phyloP scores from a whole-genome alignment of 1,284 basidiomycete genomes.

The Marasmius tenuissimus region DNA sequence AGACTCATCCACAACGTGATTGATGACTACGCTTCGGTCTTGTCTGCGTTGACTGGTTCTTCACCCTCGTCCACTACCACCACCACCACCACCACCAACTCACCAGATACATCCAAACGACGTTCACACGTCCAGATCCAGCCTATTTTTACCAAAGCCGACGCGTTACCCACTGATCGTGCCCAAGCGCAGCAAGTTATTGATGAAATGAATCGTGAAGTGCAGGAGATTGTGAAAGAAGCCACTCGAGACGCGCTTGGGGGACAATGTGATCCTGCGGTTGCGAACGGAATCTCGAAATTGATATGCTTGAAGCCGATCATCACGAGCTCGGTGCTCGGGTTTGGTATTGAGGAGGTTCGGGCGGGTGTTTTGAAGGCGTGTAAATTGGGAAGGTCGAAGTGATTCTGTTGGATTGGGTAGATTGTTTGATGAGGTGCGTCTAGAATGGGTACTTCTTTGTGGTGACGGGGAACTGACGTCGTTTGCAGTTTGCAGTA shows the following conservation, averaged over 20 bases:
- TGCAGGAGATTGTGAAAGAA: background rate
- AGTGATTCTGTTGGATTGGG: background rate
- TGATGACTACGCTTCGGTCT: background rate
- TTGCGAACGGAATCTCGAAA: slow-evolving; percentile 27
- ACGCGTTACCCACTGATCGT: slow-evolving; percentile 39
- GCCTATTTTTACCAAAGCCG: slow-evolving; percentile 70
- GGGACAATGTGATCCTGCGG: slow-evolving; percentile 7
- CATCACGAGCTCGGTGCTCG: slow-evolving; percentile 51
- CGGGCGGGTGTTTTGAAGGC: slow-evolving; percentile 57
- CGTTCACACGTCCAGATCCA: slow-evolving; percentile 38
- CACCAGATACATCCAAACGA: slow-evolving; percentile 36
- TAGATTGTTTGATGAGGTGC: too few species aligned
- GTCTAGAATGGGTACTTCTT: too few species aligned
- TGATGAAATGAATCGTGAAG: background rate
- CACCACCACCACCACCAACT: background rate
- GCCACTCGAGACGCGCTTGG: background rate
- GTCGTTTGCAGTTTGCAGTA: too few species aligned
- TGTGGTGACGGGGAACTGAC: too few species aligned
- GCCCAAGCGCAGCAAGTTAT: slow-evolving; percentile 19
- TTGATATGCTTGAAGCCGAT: slow-evolving; percentile 63
- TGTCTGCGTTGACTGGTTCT: slow-evolving; percentile 17
- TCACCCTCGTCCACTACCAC: slow-evolving; percentile 12
- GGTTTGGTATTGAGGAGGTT: slow-evolving; percentile 56
- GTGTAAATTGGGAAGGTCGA: slow-evolving; percentile 33
- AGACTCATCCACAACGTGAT: slow-evolving; percentile 38